phyloP scores from a whole-genome alignment of 495 filamentous ascomycete genomes.

The Talaromyces trachyspermus region DNA sequence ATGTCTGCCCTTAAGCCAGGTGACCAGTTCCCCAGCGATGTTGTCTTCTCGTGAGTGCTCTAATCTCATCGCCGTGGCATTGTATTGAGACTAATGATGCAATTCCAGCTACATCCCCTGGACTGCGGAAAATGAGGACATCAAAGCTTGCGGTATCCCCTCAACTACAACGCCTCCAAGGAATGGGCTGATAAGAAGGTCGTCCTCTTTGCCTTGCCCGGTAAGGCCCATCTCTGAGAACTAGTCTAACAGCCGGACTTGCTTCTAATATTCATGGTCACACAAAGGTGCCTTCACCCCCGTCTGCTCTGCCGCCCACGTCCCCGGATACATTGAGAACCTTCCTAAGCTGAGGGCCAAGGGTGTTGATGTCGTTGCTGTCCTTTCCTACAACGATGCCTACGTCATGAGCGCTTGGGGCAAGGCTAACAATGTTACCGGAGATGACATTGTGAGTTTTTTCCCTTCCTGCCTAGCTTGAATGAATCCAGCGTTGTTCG shows the following conservation, averaged over 20 bases:
- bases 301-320: slow-evolving; percentile 78
- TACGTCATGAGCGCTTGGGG: slow-evolving; percentile 94
- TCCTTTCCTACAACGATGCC: slow-evolving; percentile 84
- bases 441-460: slow-evolving; percentile 65
- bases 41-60: slow-evolving; percentile 60
- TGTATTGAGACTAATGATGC: slow-evolving; percentile 5
- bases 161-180: slow-evolving; percentile 75
- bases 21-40: slow-evolving; percentile 73
- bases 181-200: slow-evolving; percentile 86
- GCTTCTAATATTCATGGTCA: background rate
- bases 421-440: slow-evolving; percentile 81
- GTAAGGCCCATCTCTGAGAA: slow-evolving; percentile 23
- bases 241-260: too few relatives aligned
- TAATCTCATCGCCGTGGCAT: slow-evolving; percentile 8
- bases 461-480: background rate
- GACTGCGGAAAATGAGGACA: slow-evolving; percentile 50
- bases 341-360: slow-evolving; percentile 65
- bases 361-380: slow-evolving; percentile 78
- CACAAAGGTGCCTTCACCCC: slow-evolving; percentile 84
- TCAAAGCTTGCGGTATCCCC: slow-evolving; percentile 72
- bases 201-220: slow-evolving; percentile 83
- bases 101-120: slow-evolving; percentile 60
- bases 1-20: slow-evolving; percentile 74
- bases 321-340: slow-evolving; percentile 78
- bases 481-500: too few relatives aligned